Evolutionary conservation across 2,329 filamentous ascomycete species (phyloP), one percentile per base, ranked within the genome.

Genomic region (Capronia coronata): DNA sequence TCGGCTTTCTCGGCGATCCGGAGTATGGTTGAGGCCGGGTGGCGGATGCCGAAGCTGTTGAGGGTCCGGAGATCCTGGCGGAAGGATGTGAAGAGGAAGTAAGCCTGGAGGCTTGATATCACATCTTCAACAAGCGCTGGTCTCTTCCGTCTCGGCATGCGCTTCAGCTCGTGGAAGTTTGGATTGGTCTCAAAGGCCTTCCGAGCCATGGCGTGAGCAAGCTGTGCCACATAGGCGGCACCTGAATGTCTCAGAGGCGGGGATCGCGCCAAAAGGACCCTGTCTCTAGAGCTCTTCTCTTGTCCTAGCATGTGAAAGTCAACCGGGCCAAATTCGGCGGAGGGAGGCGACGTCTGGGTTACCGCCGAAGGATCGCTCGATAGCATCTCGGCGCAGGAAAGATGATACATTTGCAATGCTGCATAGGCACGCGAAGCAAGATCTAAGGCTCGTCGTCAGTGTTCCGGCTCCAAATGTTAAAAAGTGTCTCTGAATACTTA

Each of bases 381-480:
- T 13, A 3, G 7, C 27, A 34, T 25, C 19, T 14, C 32, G 14
- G 10, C 8, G 11, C 25, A 39, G n/a, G 30, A 30, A 30, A 34
- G 23, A 9, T 37, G 34, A 27, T 52, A 52, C 27, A 52, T 2
- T 21, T 34, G 43, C 39, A 55, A 27, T 7, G 35, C 43, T 2
- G 46, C 53, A 30, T 52, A 52, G 23, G 49, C 43, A 18, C 49
- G 49, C 4, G 49, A 52, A 34, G 49, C 46, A 8, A 55, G 47
- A 43, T 52, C 53, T 55, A 18, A 27, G 23, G 4, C 9, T 7
- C n/a, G 2, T 19, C 14, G 39, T 55, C 19, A 55, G 46, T 19
- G 5, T 1, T 5, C 2, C 23, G 5, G n/a, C 25, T 41, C 19
- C 18, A 34, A 32, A 16, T 44, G 18, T 11, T 6, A 42, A 29